Conservation (phyloP, 1,139 yeast species). For the Geotrichum candidum region DNA sequence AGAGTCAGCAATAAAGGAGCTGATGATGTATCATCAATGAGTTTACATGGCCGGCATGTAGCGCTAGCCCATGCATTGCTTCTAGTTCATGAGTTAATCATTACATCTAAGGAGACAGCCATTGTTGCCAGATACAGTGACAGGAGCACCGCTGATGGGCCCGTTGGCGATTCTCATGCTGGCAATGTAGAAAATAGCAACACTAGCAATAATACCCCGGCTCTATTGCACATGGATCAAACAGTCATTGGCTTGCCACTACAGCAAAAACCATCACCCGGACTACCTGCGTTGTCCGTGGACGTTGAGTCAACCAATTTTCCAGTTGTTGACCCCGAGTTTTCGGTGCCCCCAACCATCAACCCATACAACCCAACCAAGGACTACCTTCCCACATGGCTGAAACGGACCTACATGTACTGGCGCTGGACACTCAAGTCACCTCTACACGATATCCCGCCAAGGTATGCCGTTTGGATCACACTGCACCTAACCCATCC, state of each 20-base stretch:
- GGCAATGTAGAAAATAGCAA: not conserved
- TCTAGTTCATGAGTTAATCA: slow-evolving; percentile 10
- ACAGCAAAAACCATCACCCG: not conserved
- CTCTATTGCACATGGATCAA: not conserved
- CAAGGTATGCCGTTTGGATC: slow-evolving; percentile 15
- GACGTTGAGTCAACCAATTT: not conserved
- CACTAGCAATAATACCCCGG: not conserved
- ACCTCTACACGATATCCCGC: slow-evolving; percentile 13
- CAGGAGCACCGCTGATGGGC: not conserved
- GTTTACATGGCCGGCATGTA: slow-evolving; percentile 4
- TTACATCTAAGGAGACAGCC: not conserved
- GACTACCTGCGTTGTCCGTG: not conserved
- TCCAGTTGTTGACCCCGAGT: not conserved
- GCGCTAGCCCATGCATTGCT: slow-evolving; percentile 15
- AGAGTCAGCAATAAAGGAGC: not conserved
- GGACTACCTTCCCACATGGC: slow-evolving; percentile 16
- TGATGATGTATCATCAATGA: too few relatives aligned
- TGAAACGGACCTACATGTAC: slow-evolving; percentile 16
- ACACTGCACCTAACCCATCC: slow-evolving; percentile 10
- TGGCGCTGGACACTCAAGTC: slow-evolving; percentile 15
- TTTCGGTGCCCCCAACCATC: slow-evolving; percentile 9
- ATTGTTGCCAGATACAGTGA: not conserved
- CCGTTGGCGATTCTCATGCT: not conserved
- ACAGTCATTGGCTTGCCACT: not conserved
- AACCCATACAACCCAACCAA: slow-evolving; percentile 13